Conservation (phyloP, 192 early-diverging fungal genomes). For the Cetraspora pellucida region DNA sequence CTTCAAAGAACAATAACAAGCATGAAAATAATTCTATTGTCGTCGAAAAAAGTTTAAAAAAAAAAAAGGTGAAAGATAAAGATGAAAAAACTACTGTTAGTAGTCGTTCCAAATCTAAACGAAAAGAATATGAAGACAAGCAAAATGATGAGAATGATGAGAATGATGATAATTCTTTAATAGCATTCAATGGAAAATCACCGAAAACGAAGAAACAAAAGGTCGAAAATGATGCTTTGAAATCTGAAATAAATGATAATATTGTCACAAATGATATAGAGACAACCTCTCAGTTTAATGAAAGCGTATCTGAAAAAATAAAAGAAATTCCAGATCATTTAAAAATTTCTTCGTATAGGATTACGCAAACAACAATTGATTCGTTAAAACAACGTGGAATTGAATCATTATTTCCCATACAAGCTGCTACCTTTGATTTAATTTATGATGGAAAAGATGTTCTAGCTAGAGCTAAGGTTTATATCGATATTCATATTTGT, state of each 20-base stretch:
- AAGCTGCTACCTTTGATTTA: constrained; percentile 79
- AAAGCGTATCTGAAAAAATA: constrained; percentile 34
- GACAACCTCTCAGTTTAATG: not conserved
- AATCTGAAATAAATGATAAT: not conserved
- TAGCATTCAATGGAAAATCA: not conserved
- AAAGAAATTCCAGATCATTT: constrained; percentile 60
- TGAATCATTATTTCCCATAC: constrained; percentile 89
- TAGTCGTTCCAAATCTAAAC: no score
- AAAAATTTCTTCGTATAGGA: constrained; percentile 59
- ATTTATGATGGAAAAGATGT: constrained; percentile 78
- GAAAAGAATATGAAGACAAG: no score
- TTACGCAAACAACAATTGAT: constrained; percentile 67
- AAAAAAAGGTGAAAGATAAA: no score
- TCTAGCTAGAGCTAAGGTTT: constrained; percentile 62
- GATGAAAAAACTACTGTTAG: no score
- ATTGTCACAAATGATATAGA: not conserved
- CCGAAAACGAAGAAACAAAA: constrained; percentile 9
- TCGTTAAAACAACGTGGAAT: constrained; percentile 76
- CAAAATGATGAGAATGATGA: not conserved
- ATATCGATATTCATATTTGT: not conserved
- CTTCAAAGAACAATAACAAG: no score
- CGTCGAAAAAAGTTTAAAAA: no score
- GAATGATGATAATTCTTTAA: not conserved
- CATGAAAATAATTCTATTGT: no score
- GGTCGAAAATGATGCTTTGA: not conserved